Percentiles rank a stretch among this genome's conserved stretches.
phyloP scores from a whole-genome alignment of 371 early-diverging fungal genomes.

The Haplosporangium sp. region DNA sequence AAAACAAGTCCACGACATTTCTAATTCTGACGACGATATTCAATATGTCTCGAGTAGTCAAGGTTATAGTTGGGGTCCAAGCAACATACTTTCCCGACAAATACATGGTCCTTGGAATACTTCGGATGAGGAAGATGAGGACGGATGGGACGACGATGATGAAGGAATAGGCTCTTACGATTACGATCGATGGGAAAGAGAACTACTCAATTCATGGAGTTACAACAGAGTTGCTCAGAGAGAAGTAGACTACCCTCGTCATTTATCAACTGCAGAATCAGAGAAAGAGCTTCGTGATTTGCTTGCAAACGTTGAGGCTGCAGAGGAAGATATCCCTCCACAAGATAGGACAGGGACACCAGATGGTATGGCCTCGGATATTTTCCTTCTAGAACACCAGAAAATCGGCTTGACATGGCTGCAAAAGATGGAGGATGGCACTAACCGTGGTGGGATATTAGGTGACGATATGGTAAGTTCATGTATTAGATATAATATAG shows the following conservation, averaged over 20 bases:
- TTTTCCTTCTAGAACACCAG: conserved; percentile 70
- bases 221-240: background rate
- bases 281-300: conserved; percentile 61
- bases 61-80: background rate
- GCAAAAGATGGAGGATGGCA: conserved; percentile 64
- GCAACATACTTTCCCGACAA: background rate
- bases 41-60: background rate
- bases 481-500: conserved; percentile 28
- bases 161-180: background rate
- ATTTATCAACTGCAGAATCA: conserved; percentile 17
- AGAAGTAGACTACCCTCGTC: conserved; percentile 3
- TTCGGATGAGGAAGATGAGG: conserved; percentile 2
- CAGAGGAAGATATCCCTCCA: conserved; percentile 58
- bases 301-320: conserved; percentile 57
- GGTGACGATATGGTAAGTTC: conserved; percentile 79
- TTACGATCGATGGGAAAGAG: background rate
- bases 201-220: background rate
- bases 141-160: background rate
- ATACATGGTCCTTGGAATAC: background rate
- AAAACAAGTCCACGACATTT: conserved; percentile 18
- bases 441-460: conserved; percentile 77
- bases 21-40: conserved; percentile 20
- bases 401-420: conserved; percentile 76
- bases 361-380: conserved; percentile 58
- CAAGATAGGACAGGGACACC: conserved; percentile 66